Evolutionary conservation across 1,139 yeast species (phyloP).

Genomic region (Tardiomyces blankii): DNA sequence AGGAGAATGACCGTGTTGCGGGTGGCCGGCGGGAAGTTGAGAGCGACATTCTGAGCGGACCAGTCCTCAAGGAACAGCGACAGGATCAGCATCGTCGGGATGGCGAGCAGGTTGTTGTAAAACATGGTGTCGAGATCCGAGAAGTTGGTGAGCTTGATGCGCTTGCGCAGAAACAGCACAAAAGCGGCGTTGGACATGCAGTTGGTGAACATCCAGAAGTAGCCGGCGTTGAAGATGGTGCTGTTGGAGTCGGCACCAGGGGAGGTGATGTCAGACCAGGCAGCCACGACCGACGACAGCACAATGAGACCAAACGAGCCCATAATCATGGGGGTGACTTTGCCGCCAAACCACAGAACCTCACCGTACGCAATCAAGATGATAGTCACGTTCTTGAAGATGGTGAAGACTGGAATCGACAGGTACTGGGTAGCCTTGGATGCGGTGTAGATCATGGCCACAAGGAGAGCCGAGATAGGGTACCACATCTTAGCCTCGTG

Average conservation of each 20-base stretch:
- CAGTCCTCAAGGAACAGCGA: conserved; percentile 85
- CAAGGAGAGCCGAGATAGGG: conserved; percentile 83
- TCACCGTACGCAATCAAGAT: conserved; percentile 97
- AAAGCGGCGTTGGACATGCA: conserved; percentile 91
- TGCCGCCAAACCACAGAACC: conserved; percentile 93
- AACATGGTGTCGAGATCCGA: conserved; percentile 98
- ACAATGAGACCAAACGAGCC: conserved; percentile 87
- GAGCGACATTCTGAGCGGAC: conserved; percentile 64
- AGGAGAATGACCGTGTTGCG: conserved; percentile 60
- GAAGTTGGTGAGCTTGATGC: conserved; percentile 93
- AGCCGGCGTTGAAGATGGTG: conserved; percentile 58
- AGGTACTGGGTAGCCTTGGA: conserved; percentile 89
- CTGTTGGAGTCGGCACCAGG: conserved; percentile 26
- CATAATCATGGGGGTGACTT: conserved; percentile 81
- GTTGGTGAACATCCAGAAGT: conserved; percentile 93
- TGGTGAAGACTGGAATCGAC: conserved; percentile 92
- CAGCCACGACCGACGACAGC: conserved; percentile 84
- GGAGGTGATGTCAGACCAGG: conserved; percentile 66
- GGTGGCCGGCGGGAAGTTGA: conserved; percentile 67
- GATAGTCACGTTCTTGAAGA: conserved; percentile 93
- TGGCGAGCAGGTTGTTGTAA: conserved; percentile 86
- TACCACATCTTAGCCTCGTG: conserved; percentile 88
- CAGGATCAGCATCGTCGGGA: conserved; percentile 71
- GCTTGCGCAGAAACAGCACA: conserved; percentile 90
- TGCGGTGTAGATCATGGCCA: conserved; percentile 90